Evolutionary conservation across 306 rosid genomes (phyloP), one percentile per base, ranked within the genome.

Genomic region (Quercus cerris): DNA sequence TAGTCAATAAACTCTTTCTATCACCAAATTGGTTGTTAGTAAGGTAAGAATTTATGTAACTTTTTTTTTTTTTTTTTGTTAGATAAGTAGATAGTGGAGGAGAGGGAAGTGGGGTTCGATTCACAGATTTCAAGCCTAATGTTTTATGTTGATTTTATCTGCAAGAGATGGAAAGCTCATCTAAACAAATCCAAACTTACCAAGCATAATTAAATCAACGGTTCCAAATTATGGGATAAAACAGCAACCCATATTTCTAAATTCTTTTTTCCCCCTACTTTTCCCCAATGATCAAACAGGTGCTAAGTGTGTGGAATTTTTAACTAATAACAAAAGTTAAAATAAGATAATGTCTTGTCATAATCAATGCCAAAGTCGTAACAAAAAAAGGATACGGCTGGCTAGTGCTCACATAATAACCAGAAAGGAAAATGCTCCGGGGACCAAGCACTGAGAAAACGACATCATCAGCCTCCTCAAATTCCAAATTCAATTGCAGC

Each of bases 401-500:
- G n/a, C 72, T 22, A 58, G 75, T 58, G 18, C 85, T 76, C 6
- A 92, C 73, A 83, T 86, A 91, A 63, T 86, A 89, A 41, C 98
- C 97, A 31, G 94, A 90, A n/a, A 94, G 88, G 77, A 91, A 97
- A 82, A 94, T 84, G 71, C 97, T 91, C 74, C 93, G 90, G 77
- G 94, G 95, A 31, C 99, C 97, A 76, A 94, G 41, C n/a, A 90
- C 97, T 0, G 97, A 93, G 87, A 94, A 90, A 76, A 93, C n/a
- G 56, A 94, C 97, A 9, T 93, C 84, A 54, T 84, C 90, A 74
- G 78, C 80, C 88, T 94, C 99, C 63, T 94, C 91, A 27, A 93
- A 82, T 81, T 94, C 99, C 90, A 94, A 76, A 77, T 91, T 89
- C 10, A 94, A 80, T 46, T 91, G 99, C 89, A 91, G 75, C 4